Evolutionary conservation across 2,329 filamentous ascomycete genomes (phyloP).

Genomic region (Pseudopithomyces maydicus): DNA sequence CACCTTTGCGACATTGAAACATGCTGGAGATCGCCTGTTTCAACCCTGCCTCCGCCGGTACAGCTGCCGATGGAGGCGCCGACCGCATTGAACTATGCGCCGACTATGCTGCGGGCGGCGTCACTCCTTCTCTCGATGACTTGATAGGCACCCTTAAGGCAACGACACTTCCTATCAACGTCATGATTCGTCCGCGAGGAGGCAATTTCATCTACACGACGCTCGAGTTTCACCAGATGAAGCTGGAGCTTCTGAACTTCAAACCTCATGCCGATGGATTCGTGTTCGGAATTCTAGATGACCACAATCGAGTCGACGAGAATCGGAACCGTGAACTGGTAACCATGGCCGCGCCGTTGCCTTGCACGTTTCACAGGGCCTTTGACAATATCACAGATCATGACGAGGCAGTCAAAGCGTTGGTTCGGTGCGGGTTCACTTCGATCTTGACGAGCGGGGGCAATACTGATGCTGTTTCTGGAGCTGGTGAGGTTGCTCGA

Average conservation of each 20-base stretch:
- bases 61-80: conserved; percentile 51
- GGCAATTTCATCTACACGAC: conserved; percentile 52
- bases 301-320: conserved; percentile 44
- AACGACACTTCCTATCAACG: conserved; percentile 50
- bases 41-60: conserved; percentile 48
- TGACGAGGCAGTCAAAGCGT: conserved; percentile 38
- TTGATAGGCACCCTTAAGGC: conserved; percentile 30
- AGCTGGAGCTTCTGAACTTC: conserved; percentile 43
- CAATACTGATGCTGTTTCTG: conserved; percentile 38
- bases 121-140: conserved; percentile 44
- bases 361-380: conserved; percentile 62
- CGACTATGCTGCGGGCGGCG: conserved; percentile 47
- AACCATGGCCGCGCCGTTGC: conserved; percentile 44
- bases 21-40: conserved; percentile 59
- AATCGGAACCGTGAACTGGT: conserved; percentile 51
- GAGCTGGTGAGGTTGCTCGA: conserved; percentile 37
- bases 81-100: conserved; percentile 59
- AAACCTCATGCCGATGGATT: conserved; percentile 52
- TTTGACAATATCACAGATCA: conserved; percentile 52
- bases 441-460: conserved; percentile 58
- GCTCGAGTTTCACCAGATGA: conserved; percentile 53
- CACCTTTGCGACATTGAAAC: neutral
- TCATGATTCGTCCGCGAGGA: conserved; percentile 60
- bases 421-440: conserved; percentile 52
- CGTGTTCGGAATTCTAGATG: conserved; percentile 57